Evolutionary conservation across 345 rosid species (phyloP), one percentile per base, ranked within the genome.

Genomic region (Euphorbia lathyris): DNA sequence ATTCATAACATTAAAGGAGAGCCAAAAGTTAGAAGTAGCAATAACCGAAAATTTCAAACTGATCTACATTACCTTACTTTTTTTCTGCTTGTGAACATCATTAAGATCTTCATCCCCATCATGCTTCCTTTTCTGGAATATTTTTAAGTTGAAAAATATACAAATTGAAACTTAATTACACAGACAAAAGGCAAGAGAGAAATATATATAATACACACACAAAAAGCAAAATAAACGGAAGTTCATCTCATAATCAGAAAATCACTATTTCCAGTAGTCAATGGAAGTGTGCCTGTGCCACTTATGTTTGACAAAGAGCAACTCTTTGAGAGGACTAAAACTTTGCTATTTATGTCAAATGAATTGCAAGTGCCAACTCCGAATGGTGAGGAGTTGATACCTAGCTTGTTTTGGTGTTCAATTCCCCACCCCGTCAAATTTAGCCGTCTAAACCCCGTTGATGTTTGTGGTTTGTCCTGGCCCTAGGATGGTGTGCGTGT

Each of bases 121-220:
- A 52, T 90, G 99, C 84, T 90, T 95, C 84, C 99, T 84, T 88
- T 92, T 95, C 99, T 95, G 91, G 78, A 80, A 74, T 67, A 29
- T 73, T 58, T 67, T 53, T 29, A 65, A 74, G 47, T 34, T 62
- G 9, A 27, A 40, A n/a, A 68, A 71, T n/a, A 66, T 43, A 72
- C 32, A 67, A n/a, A 53, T 25, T 30, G 11, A 38, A 69, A 58
- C 34, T 19, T 57, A 40, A n/a, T 16, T n/a, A 57, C 13, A n/a
- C n/a, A 9, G 34, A 22, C 34, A 58, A 58, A 58, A 58, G 14
- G 9, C 22, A 58, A 58, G 36, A 27, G 16, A 3, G 19, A 2
- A 57, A 25, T 4, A 29, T 12, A 1, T 0, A 25, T 12, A 62
- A 23, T 1, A 48, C 7, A 25, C 34, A 30, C 36, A 25, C 25